Evolutionary conservation across 2,329 filamentous ascomycete genomes (phyloP).

Genomic region (Rachicladosporium sp.): DNA sequence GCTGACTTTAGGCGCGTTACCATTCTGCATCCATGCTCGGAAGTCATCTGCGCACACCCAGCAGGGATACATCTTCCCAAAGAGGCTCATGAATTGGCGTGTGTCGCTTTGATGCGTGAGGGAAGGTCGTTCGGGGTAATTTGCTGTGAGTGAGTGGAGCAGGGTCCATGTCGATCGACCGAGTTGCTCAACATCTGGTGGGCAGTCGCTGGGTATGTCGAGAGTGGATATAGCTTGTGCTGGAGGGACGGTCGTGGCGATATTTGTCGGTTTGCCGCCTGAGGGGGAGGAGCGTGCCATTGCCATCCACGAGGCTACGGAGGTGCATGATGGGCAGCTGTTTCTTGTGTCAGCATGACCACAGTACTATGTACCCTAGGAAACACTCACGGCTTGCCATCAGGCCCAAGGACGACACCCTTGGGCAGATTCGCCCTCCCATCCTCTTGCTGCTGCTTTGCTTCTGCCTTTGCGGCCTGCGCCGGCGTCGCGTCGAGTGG

Average conservation of each 20-base stretch:
- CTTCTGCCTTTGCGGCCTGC: constrained; percentile 11
- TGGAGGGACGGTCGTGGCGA: constrained; percentile 23
- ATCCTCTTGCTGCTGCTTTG: constrained; percentile 15
- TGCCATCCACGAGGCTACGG: constrained; percentile 45
- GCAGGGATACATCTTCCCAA: constrained; percentile 84
- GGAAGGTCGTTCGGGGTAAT: constrained; percentile 63
- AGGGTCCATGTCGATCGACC: constrained; percentile 88
- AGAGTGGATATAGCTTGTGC: constrained; percentile 18
- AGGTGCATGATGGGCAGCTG: constrained; percentile 62
- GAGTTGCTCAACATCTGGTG: constrained; percentile 76
- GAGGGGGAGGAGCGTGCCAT: constrained; percentile 40
- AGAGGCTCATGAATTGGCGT: constrained; percentile 62
- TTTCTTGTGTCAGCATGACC: neutral
- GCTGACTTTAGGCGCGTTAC: constrained; percentile 51
- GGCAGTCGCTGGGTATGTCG: constrained; percentile 55
- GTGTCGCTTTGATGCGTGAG: constrained; percentile 62
- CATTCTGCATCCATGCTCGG: constrained; percentile 59
- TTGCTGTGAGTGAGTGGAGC: constrained; percentile 79
- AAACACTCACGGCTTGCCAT: constrained; percentile 65
- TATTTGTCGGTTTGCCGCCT: constrained; percentile 17
- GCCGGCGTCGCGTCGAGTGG: constrained; percentile 21
- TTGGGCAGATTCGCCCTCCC: constrained; percentile 47
- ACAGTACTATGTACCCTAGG: too few species aligned
- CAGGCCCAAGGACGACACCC: constrained; percentile 62
- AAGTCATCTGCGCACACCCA: constrained; percentile 94